Base-by-base conservation (phyloP, 306 rosid species). In the Sesbania bispinosa region DNA sequence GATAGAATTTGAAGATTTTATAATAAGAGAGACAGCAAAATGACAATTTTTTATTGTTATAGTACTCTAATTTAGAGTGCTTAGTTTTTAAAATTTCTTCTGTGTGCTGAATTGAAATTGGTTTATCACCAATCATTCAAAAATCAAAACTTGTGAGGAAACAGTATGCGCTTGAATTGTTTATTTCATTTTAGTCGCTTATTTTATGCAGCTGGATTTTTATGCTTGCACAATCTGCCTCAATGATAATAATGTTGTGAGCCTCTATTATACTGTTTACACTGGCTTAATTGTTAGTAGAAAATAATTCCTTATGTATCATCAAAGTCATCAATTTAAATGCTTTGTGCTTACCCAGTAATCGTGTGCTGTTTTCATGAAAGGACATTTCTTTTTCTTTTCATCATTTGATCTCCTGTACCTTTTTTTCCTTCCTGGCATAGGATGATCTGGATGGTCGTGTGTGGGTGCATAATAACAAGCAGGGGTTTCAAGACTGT, bases 401-500 rank as follows among this genome's bases (percentile, higher is more conserved):
- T 65, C 71, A 23, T 51, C 70, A 29, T 55, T 35, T 81, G 63
- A 69, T 32, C 20, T 66, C 9, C n/a, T 59, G 42, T 74, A 11
- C 47, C 3, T 13, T 59, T 62, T 13, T 2, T 54, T 47, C 43
- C 50, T 66, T 66, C 27, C 61, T 80, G 64, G 15, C 43, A 27
- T 52, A 83, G 90, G 73, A 83, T 78, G 84, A 60, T 58, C 53
- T 5, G 9, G 69, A 71, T 70, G 90, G 82, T 11, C 58, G 47
- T 75, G 84, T 80, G 38, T 82, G 85, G 90, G 88, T 86, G 80
- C 90, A 71, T 75, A 86, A 80, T 55, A 83, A 83, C 84, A 86
- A 83, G 74, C 85, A 83, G 79, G 90, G 90, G 57, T 86, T 86
- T 59, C 90, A 86, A 69, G 90, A 86, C 71, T 83, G 67, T 71